These are phyloP conservation scores for Aristolochia californica DNA, from an alignment of 164 flowering plant species.

Conservation along the genomic window DNA sequence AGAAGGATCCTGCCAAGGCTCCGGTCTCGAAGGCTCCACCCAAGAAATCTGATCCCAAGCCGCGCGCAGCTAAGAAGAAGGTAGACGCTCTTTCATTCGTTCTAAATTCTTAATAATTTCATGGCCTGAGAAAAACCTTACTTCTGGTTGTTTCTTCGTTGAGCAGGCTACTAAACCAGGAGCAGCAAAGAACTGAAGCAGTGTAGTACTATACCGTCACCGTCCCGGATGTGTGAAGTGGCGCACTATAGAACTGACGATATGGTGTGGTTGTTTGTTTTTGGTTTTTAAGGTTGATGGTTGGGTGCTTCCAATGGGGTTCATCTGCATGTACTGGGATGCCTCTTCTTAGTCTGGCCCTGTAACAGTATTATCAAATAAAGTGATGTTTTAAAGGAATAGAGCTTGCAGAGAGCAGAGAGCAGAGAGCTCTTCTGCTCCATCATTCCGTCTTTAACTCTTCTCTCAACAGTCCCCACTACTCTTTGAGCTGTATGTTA, in stretches of 20 bases:
- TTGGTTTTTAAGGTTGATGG: neutral
- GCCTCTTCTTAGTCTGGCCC: neutral
- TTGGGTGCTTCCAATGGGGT: neutral
- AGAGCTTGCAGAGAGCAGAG: no score
- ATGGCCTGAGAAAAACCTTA: neutral
- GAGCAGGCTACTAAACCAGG: neutral
- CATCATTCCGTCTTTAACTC: no score
- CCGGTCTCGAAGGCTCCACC: slow-evolving; percentile 20
- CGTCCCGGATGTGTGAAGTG: neutral
- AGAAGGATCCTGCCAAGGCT: slow-evolving; percentile 23
- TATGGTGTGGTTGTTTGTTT: neutral
- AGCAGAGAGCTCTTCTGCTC: no score
- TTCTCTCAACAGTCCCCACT: no score
- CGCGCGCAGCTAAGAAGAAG: slow-evolving; percentile 27
- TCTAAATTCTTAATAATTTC: neutral
- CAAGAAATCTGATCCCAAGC: slow-evolving; percentile 23
- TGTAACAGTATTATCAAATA: neutral
- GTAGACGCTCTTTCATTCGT: slow-evolving; percentile 6
- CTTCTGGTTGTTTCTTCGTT: neutral
- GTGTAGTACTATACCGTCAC: neutral
- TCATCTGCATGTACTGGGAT: neutral
- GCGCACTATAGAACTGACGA: neutral
- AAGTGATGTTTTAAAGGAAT: neutral
- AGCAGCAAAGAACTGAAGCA: neutral
- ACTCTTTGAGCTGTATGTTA: no score